Evolutionary conservation across 805 yeast genomes (phyloP), one percentile per base, ranked within the genome.

Genomic region (Teunomyces gatunensis): DNA sequence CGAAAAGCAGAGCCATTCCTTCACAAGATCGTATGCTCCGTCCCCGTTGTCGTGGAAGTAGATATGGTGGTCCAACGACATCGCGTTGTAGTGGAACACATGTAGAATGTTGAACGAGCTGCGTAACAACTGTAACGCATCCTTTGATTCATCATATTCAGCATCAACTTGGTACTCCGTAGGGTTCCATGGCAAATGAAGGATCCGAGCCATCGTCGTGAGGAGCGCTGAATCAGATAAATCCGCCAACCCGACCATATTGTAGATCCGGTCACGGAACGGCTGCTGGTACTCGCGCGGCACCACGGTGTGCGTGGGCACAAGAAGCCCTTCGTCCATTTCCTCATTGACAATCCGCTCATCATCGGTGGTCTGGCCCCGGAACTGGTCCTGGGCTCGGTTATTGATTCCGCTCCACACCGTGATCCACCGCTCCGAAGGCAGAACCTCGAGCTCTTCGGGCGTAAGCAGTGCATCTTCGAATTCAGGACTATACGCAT

Each of bases 21-120:
- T 57, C 29, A 64, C 61, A 5, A 68, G 52, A 44, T 72, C 70
- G 39, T 68, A 61, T 5, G 53, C 47, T 23, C 45, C 55, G 28
- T 67, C 63, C 37, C 44, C 55, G 29, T 65, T 62, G 37, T 57
- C 62, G 44, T 73, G 77, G 52, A 73, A 73, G 49, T 72, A 72
- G 13, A 73, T 59, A 52, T 72, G 76, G 56, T 73, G 77, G 53
- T 72, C 77, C 25, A 73, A 54, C 4, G 75, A 69, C 77, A 73
- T 72, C 21, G 77, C 77, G 46, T 66, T 68, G 56, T 73, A 73
- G 51, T 73, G 77, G 53, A 63, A 69, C 10, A 72, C 42, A 46
- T 64, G 71, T 20, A 70, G 54, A n/a, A 66, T 61, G 46, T 66
- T 63, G 34, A 73, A 50, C 11, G 74, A 64, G 13, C 48, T 43